Base-by-base conservation (phyloP, 2,329 filamentous ascomycete genomes). In the Aspergillus piperis region DNA sequence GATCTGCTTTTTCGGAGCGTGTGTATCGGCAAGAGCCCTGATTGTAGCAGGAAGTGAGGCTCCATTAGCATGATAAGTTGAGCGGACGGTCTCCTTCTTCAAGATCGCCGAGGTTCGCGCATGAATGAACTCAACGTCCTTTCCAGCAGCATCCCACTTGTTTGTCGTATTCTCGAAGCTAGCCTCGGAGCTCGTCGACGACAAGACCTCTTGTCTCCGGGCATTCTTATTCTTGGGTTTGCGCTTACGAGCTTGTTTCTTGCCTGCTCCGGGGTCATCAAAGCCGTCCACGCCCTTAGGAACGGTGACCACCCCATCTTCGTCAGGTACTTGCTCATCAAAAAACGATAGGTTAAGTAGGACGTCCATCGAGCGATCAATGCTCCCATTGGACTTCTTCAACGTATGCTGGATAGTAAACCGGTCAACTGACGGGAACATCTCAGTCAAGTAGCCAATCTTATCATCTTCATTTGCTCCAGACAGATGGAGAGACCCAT, bases 281-380 rank as follows among this genome's bases (percentile, higher is more conserved):
- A 96, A 96, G 0, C 86, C 92, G 60, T 97, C 92, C n/a, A 97
- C 81, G 0, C 92, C 91, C 71, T 90, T 94, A 1, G 82, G 79
- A 1, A 80, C 72, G 5, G 79, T 69, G 17, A 78, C 74, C 50
- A 75, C 73, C 2, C 73, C 77, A 3, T 81, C 77, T 39, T 76
- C 77, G 15, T 84, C 80, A 57, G 85, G 81, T 0, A 84, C 84
- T 1, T 81, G 83, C 59, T 92, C 86, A 60, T 91, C 86, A 4
- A 97, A 87, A 70, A 89, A 92, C 19, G 90, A 86, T 13, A 91
- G 82, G 65, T 90, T 96, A 32, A 97, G 83, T 11, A 98, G 80
- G 60, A 92, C 87, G 68, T 96, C 92, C 63, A 96, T 87, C 1
- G 91, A 86, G 13, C 82, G 81, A 60, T 88, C 85, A 41, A 90